These are phyloP conservation scores for Cerioporus squamosus DNA, from an alignment of 1,284 basidiomycete species.

Conservation along the genomic window DNA sequence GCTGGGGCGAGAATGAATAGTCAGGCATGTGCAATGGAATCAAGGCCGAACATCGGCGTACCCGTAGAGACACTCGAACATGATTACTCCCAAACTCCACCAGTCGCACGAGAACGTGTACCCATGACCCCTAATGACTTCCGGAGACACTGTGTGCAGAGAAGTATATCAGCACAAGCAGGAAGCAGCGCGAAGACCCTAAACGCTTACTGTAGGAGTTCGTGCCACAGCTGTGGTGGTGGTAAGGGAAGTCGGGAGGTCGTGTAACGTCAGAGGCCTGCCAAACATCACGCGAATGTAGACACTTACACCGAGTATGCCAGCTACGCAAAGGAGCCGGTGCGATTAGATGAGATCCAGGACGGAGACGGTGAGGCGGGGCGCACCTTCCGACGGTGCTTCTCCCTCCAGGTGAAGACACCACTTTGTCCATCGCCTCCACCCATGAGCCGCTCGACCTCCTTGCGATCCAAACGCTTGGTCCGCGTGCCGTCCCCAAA, in stretches of 20 bases:
- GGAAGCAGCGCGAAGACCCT: slow-evolving; percentile 1
- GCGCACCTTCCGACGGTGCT: slow-evolving; percentile 83
- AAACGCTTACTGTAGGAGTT: slow-evolving; percentile 85
- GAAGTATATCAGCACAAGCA: slow-evolving; percentile 1
- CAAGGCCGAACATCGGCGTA: slow-evolving; percentile 42
- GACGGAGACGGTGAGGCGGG: slow-evolving; percentile 10
- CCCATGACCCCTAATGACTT: slow-evolving; percentile 92
- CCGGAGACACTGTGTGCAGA: slow-evolving; percentile 79
- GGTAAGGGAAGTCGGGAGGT: slow-evolving; percentile 26
- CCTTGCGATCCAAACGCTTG: slow-evolving; percentile 75
- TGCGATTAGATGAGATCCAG: slow-evolving; percentile 25
- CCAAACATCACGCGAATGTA: slow-evolving; percentile 16
- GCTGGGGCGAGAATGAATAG: slow-evolving; percentile 42
- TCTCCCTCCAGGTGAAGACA: slow-evolving; percentile 93
- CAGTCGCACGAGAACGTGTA: slow-evolving; percentile 97
- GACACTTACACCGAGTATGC: slow-evolving; percentile 90
- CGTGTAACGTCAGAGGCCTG: slow-evolving; percentile 16
- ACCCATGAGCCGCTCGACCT: slow-evolving; percentile 82
- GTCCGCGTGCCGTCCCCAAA: slow-evolving; percentile 69
- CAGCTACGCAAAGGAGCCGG: slow-evolving; percentile 50
- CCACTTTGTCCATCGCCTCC: slow-evolving; percentile 76
- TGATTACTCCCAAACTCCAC: slow-evolving; percentile 97
- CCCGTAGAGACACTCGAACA: slow-evolving; percentile 91
- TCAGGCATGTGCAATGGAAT: slow-evolving; percentile 4
- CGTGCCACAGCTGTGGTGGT: slow-evolving; percentile 69